phyloP scores from a whole-genome alignment of 768 basidiomycete species.

The Baorangia bicolor region DNA sequence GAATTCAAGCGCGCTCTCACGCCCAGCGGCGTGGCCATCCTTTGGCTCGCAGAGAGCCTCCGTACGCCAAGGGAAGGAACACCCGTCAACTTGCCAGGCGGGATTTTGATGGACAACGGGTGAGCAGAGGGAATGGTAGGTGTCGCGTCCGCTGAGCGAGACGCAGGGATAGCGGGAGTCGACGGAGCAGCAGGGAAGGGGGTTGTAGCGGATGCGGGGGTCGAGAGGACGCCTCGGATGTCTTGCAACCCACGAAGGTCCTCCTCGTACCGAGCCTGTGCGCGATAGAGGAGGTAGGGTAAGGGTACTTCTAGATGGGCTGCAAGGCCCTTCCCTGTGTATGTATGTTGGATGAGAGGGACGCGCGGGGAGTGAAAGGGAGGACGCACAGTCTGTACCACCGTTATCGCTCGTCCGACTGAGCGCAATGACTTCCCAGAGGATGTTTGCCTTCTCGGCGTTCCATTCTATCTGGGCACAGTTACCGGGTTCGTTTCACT shows the following conservation, averaged over 20 bases:
- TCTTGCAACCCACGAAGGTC: slow-evolving; percentile 78
- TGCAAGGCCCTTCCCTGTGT: slow-evolving; percentile 79
- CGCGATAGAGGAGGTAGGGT: slow-evolving; percentile 82
- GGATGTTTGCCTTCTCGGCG: slow-evolving; percentile 74
- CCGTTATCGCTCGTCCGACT: slow-evolving; percentile 71
- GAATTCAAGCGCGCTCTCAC: slow-evolving; percentile 74
- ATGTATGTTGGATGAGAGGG: neutral
- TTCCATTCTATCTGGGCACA: slow-evolving; percentile 76
- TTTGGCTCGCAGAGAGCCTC: slow-evolving; percentile 41
- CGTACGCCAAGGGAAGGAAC: slow-evolving; percentile 11
- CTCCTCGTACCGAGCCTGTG: slow-evolving; percentile 81
- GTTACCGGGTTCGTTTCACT: slow-evolving; percentile 11
- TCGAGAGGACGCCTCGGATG: slow-evolving; percentile 56
- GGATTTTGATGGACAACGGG: slow-evolving; percentile 29
- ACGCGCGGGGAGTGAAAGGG: neutral
- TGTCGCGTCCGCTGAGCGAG: slow-evolving; percentile 16
- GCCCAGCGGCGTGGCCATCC: slow-evolving; percentile 53
- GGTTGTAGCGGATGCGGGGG: slow-evolving; percentile 39
- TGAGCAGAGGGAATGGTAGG: slow-evolving; percentile 12
- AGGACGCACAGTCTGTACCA: slow-evolving; percentile 72
- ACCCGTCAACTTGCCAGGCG: slow-evolving; percentile 10
- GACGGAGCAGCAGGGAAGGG: slow-evolving; percentile 22
- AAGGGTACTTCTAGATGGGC: slow-evolving; percentile 77
- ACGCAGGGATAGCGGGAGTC: slow-evolving; percentile 6
- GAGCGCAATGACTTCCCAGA: slow-evolving; percentile 85